A percentile compares a stretch with the other conserved stretches of the same genome.
Evolutionary conservation across 83 land plant genomes (phyloP).

Genomic region (Picea abies): DNA sequence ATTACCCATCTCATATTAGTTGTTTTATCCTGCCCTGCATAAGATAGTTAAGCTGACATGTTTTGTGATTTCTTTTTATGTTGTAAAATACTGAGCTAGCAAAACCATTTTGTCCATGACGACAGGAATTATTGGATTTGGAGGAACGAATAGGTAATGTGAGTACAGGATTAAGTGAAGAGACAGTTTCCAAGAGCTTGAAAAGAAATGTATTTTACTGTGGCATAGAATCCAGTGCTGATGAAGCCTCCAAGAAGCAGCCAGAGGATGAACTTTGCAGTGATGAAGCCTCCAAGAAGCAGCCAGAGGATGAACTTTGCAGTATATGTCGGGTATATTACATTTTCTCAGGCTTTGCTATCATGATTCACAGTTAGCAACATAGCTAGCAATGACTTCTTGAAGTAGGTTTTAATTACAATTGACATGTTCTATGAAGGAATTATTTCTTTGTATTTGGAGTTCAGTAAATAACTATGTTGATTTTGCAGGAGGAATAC

Average conservation of each 20-base stretch:
- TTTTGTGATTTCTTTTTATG: not conserved
- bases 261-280: constrained; percentile 58
- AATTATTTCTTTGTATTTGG: not conserved
- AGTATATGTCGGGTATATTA: constrained; percentile 58
- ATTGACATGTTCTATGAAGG: constrained; percentile 13
- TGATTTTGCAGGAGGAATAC: constrained; percentile 43
- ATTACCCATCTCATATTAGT: not conserved
- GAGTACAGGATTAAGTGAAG: constrained; percentile 60
- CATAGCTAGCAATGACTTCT: not conserved
- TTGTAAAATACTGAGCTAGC: not conserved
- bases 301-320: no score
- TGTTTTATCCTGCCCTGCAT: not conserved
- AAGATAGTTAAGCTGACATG: not conserved
- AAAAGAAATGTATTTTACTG: constrained; percentile 22
- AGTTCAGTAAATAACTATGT: not conserved
- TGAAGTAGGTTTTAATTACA: not conserved
- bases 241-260: constrained; percentile 6
- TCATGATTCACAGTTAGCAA: not conserved
- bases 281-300: no score
- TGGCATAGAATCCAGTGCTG: not conserved
- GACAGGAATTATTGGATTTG: constrained; percentile 65
- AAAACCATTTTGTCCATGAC: not conserved
- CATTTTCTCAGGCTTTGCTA: not conserved
- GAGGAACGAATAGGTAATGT: constrained; percentile 71
- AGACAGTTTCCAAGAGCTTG: constrained; percentile 40